A percentile compares a stretch with the other conserved stretches of the same genome.
These are phyloP conservation scores for Fusarium xyrophilum DNA, from an alignment of 2,329 filamentous ascomycete species.

Conservation along the genomic window DNA sequence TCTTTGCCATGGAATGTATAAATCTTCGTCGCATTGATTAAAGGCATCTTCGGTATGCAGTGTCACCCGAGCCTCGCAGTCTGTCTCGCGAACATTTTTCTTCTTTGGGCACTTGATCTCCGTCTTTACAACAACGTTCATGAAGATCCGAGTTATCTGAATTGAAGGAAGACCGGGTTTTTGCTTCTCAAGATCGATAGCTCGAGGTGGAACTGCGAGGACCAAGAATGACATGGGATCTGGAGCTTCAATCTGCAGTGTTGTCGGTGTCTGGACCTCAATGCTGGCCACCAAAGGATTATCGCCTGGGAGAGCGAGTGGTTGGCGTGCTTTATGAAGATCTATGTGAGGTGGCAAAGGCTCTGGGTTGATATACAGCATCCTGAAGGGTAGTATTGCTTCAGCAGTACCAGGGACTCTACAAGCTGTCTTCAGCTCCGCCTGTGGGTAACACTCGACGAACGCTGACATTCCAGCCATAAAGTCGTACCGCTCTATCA, in stretches of 20 bases:
- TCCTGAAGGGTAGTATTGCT: not conserved
- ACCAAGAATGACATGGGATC: not conserved
- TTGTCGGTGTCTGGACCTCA: not conserved
- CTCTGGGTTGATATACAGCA: not conserved
- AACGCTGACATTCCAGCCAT: slow-evolving; percentile 3
- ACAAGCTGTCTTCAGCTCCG: not conserved
- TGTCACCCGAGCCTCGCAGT: not conserved
- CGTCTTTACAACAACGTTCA: not conserved
- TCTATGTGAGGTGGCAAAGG: not conserved
- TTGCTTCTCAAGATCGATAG: not conserved
- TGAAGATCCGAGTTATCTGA: not conserved
- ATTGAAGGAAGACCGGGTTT: not conserved
- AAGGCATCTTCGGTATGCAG: not conserved
- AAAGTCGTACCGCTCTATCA: not conserved
- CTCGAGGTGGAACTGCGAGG: not conserved
- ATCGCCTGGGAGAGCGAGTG: accelerated
- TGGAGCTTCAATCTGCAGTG: not conserved
- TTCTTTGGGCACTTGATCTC: not conserved
- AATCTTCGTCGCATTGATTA: no score
- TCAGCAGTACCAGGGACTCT: not conserved
- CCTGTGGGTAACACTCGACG: not conserved
- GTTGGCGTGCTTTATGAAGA: not conserved
- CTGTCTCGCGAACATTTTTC: not conserved
- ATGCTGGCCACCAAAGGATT: not conserved
- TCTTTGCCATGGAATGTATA: not conserved